Conservation (phyloP, 352 stramenopile genomes). For the Phytopythium sindhum region DNA sequence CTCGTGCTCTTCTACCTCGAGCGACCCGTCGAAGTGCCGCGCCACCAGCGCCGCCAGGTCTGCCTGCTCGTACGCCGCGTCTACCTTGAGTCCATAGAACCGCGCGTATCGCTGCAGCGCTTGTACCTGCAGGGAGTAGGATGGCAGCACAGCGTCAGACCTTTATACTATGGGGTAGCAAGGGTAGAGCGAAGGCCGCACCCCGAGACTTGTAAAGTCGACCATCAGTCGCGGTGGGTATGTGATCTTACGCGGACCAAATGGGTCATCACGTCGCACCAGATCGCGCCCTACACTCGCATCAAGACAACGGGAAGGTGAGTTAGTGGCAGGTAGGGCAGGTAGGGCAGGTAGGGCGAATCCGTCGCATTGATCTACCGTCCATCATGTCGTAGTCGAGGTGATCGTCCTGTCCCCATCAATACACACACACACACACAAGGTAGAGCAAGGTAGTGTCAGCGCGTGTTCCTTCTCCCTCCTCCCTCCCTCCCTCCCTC, state of each 20-base stretch:
- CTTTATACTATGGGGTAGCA: too few species aligned
- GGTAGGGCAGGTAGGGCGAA: neutral
- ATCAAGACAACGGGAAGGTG: neutral
- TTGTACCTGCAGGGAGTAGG: conserved; percentile 48
- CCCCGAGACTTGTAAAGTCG: conserved; percentile 76
- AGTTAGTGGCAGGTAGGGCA: conserved; percentile 1
- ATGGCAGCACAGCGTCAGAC: too few species aligned
- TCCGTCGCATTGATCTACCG: conserved; percentile 17
- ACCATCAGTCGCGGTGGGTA: conserved; percentile 83
- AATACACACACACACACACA: conserved; percentile 4
- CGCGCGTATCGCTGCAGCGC: conserved; percentile 75
- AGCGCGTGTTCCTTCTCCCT: too few species aligned
- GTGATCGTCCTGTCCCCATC: conserved; percentile 33
- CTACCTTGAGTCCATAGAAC: conserved; percentile 74
- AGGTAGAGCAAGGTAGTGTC: neutral
- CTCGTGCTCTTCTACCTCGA: conserved; percentile 84
- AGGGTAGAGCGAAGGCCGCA: conserved; percentile 22
- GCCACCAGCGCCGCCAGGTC: conserved; percentile 75
- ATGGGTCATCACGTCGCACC: conserved; percentile 24
- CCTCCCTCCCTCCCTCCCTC: neutral
- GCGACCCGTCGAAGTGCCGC: conserved; percentile 72
- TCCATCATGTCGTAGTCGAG: conserved; percentile 43
- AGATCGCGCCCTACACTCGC: conserved; percentile 24
- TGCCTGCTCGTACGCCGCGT: conserved; percentile 56
- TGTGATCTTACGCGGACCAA: conserved; percentile 26